Conservation (phyloP, 495 filamentous ascomycete species). For the Aspergillus affinis region DNA sequence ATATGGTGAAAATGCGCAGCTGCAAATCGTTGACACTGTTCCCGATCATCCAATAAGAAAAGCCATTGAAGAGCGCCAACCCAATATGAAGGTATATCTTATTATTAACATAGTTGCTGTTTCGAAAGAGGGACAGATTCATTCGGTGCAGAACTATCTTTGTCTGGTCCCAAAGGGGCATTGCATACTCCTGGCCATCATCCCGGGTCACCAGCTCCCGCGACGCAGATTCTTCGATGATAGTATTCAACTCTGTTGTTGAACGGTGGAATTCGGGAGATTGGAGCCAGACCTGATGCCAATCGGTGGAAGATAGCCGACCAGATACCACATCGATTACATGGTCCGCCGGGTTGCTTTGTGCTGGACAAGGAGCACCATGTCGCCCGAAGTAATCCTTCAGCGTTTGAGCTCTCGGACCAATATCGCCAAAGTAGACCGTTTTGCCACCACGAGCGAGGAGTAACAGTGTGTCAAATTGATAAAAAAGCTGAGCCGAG, state of each 20-base stretch:
- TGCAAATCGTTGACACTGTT: constrained; percentile 32
- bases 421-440: not conserved
- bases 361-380: constrained; percentile 53
- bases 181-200: constrained; percentile 57
- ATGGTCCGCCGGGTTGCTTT: constrained; percentile 83
- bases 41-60: constrained; percentile 41
- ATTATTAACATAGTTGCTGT: constrained; percentile 63
- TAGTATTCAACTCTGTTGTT: not conserved
- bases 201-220: constrained; percentile 33
- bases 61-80: constrained; percentile 41
- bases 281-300: constrained; percentile 63
- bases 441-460: constrained; percentile 49
- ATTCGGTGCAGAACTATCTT: constrained; percentile 55
- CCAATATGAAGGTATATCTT: constrained; percentile 49
- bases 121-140: constrained; percentile 59
- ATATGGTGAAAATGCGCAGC: constrained; percentile 44
- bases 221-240: constrained; percentile 38
- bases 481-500: constrained; percentile 64
- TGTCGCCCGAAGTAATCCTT: not conserved
- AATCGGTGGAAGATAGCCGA: constrained; percentile 35
- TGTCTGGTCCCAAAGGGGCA: constrained; percentile 55
- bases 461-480: constrained; percentile 70
- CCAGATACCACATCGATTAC: constrained; percentile 79
- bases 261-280: constrained; percentile 47
- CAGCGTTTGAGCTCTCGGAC: not conserved